phyloP scores from a whole-genome alignment of 169 alveolate species.

The Cryptosporidium xiaoi region DNA sequence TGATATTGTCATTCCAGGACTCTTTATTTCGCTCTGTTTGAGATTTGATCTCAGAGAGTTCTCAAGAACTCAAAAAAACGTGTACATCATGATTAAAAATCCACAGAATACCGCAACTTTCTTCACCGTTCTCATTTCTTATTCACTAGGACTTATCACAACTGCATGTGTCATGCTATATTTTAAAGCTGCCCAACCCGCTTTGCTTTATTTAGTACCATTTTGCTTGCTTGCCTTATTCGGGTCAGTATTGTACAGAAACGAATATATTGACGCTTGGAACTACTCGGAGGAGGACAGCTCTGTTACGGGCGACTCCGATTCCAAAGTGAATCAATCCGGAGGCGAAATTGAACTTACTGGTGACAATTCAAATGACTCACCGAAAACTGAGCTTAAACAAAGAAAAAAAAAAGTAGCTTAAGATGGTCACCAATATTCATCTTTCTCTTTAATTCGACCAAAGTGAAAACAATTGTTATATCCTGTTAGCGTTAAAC shows the following conservation, averaged over 20 bases:
- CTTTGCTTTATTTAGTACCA: conserved; percentile 93
- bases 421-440: not conserved
- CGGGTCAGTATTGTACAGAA: conserved; percentile 78
- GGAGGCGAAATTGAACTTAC: not conserved
- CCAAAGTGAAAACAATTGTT: too few species aligned
- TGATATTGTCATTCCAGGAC: conserved; percentile 94
- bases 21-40: conserved; percentile 89
- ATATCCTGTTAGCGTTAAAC: too few species aligned
- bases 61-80: conserved; percentile 72
- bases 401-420: conserved; percentile 1
- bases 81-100: conserved; percentile 42
- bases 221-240: conserved; percentile 82
- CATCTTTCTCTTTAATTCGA: too few species aligned
- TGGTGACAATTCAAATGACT: not conserved
- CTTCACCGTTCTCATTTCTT: conserved; percentile 83
- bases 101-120: conserved; percentile 76
- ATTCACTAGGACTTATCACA: conserved; percentile 87
- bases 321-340: conserved; percentile 43
- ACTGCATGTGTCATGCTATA: conserved; percentile 89
- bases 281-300: conserved; percentile 41
- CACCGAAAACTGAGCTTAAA: not conserved
- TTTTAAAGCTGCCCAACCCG: conserved; percentile 91
- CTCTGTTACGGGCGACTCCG: not conserved
- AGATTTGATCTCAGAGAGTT: conserved; percentile 85
- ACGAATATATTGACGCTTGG: conserved; percentile 73